A percentile compares a stretch with the other conserved stretches of the same genome.
These are phyloP conservation scores for Hyphopichia burtonii DNA, from an alignment of 1,139 yeast genomes.

Conservation along the genomic window DNA sequence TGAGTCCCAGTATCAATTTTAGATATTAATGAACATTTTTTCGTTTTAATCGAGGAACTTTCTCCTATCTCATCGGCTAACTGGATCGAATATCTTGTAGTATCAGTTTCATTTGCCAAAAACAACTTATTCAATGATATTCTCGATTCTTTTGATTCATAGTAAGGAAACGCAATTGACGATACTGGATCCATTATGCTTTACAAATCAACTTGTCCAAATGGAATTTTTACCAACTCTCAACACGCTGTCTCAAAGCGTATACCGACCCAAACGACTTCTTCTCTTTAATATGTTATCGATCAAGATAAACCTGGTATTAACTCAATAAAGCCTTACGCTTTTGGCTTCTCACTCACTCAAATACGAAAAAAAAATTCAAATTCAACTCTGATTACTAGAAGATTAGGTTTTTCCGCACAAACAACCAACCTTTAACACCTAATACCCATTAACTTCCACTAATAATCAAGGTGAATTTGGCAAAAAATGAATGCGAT, in stretches of 20 bases:
- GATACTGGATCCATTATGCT: conserved; percentile 1
- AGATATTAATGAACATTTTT: conserved; percentile 15
- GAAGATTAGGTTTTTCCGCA: neutral
- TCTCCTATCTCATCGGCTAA: conserved; percentile 11
- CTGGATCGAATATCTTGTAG: conserved; percentile 17
- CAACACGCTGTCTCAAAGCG: no score
- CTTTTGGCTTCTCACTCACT: no score
- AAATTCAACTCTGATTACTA: no score
- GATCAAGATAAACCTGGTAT: no score
- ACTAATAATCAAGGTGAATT: neutral
- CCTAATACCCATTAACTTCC: no score
- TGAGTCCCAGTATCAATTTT: conserved; percentile 14
- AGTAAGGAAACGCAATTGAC: conserved; percentile 26
- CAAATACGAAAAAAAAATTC: neutral
- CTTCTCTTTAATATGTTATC: no score
- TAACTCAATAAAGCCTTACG: no score
- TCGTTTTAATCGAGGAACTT: neutral
- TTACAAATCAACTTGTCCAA: no score
- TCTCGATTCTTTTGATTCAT: conserved; percentile 12
- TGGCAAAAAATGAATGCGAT: conserved; percentile 27
- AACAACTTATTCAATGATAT: conserved; percentile 23
- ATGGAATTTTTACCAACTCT: no score
- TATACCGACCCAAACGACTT: no score
- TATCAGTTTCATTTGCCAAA: conserved; percentile 22
- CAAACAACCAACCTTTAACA: neutral